Evolutionary conservation across 345 rosid species (phyloP).

Genomic region (Passiflora organensis): DNA sequence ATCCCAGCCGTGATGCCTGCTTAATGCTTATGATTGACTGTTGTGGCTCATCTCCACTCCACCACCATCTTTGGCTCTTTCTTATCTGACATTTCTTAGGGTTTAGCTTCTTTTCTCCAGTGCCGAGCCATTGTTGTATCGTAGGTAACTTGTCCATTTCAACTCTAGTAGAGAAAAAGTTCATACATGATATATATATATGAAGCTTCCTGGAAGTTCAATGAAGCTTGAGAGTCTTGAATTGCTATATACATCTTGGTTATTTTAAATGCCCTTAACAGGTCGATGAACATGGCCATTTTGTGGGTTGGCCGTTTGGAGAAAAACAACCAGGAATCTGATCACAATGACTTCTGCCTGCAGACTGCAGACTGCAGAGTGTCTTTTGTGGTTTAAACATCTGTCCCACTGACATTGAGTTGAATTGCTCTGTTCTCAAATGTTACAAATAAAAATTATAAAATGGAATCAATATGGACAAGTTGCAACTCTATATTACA

Average conservation of each 20-base stretch:
- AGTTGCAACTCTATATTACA: too few species aligned
- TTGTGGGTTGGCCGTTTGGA: slow-evolving; percentile 5
- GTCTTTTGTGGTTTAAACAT: slow-evolving; percentile 6
- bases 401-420: too few species aligned
- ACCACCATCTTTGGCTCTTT: slow-evolving; percentile 12
- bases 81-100: slow-evolving; percentile 7
- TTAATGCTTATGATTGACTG: slow-evolving; percentile 48
- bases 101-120: too few species aligned
- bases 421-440: too few species aligned
- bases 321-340: neutral
- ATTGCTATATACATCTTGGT: neutral
- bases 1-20: slow-evolving; percentile 71
- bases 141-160: too few species aligned
- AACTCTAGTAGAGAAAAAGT: too few species aligned
- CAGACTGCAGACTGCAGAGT: slow-evolving; percentile 1
- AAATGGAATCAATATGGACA: too few species aligned
- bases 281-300: neutral
- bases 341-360: slow-evolving; percentile 13
- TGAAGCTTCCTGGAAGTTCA: slow-evolving; percentile 23
- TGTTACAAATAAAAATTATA: too few species aligned
- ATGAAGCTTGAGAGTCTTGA: neutral
- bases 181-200: too few species aligned
- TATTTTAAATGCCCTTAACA: neutral
- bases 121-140: too few species aligned
- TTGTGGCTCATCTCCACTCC: neutral